Base-by-base conservation (phyloP, 371 early-diverging fungal genomes). In the Mucor lusitanicus region DNA sequence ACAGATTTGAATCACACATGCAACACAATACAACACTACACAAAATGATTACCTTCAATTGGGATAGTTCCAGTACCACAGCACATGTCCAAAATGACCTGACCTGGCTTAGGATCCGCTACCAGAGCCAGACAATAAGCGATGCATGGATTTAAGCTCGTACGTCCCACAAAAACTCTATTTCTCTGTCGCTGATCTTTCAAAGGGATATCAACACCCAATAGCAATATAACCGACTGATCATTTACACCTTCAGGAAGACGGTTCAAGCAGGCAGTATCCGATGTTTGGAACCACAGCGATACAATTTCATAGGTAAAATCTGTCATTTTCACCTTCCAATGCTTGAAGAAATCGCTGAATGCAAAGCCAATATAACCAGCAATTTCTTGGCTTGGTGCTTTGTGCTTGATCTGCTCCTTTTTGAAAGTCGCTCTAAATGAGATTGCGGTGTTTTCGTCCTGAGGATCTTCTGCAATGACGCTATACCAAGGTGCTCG, bases 341-440 rank as follows among this genome's bases (percentile, higher is more conserved):
- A 82, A 12, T 69, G 66, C 19, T 72, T 64, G 30, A 69, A 70
- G 0, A 61, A 23, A 4, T 68, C 33, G 17, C 72, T 53, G 56
- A 79, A 77, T 2, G 72, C 76, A 37, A 54, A 67, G 2, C 82
- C 82, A 12, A 79, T 50, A 33, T 61, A 68, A 2, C 79, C 77
- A 21, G 82, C 77, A 17, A 81, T 59, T 28, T 65, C 66, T 17
- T 77, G 75, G 17, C 74, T 68, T 15, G 67, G 68, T 19, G 60
- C 59, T 13, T 59, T 35, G 27, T 81, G 77, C 50, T 75, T 71
- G 12, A 79, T 21, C 3, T 64, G 57, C 1, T 63, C 76, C 42
- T 81, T 81, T 60, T 69, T 63, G 61, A 81, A 81, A 0, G 79
- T 81, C 11, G 77, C 82, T 37, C 82, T 71, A 60, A 81, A 81